These are phyloP conservation scores for Penicillium paradoxum DNA, from an alignment of 495 filamentous ascomycete genomes.

Conservation along the genomic window DNA sequence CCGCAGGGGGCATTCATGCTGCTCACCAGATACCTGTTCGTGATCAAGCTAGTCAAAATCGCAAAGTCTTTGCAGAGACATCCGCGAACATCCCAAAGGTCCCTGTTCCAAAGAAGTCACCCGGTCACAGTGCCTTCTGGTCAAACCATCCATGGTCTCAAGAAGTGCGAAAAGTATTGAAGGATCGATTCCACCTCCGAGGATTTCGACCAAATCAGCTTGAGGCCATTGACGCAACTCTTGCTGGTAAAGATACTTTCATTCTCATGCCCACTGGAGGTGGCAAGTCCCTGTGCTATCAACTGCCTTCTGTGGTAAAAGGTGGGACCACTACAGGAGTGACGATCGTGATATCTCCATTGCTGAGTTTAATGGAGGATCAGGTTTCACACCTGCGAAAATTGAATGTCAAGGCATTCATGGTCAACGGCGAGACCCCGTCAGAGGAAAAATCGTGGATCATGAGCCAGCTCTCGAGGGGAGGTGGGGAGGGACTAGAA, in stretches of 20 bases:
- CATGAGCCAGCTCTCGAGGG: conserved; percentile 52
- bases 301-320: conserved; percentile 80
- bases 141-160: conserved; percentile 67
- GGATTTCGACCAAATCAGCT: conserved; percentile 90
- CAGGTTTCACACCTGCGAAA: conserved; percentile 75
- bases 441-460: conserved; percentile 54
- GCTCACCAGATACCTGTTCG: conserved; percentile 25
- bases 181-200: conserved; percentile 72
- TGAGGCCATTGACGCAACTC: conserved; percentile 90
- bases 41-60: conserved; percentile 24
- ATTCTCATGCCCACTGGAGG: conserved; percentile 97
- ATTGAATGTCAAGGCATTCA: conserved; percentile 70
- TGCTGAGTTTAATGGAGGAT: conserved; percentile 94
- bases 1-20: conserved; percentile 53
- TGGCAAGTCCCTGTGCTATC: conserved; percentile 95
- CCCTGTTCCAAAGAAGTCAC: conserved; percentile 30
- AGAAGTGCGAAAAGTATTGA: conserved; percentile 73
- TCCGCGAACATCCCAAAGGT: conserved; percentile 45
- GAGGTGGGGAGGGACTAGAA: conserved; percentile 64
- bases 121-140: conserved; percentile 35
- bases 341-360: conserved; percentile 89
- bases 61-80: conserved; percentile 51
- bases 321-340: conserved; percentile 78
- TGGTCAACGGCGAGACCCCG: conserved; percentile 71
- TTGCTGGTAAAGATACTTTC: conserved; percentile 82